Base-by-base conservation (phyloP, 2,329 filamentous ascomycete species). In the Apiospora malaysiana region DNA sequence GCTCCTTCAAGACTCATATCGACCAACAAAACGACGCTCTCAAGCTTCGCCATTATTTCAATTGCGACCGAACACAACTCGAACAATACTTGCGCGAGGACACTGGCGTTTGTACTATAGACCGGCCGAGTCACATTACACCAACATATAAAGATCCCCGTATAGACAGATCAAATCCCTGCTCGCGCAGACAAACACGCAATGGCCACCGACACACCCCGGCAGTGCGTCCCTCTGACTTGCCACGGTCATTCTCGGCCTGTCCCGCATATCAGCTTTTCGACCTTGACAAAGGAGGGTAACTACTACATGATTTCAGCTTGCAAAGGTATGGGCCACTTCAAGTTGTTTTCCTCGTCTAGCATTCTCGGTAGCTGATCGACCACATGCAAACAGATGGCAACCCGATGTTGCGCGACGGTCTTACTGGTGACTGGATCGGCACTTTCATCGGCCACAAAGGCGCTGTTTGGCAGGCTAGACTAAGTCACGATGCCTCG, bases 391-490 rank as follows among this genome's bases (percentile, higher is more conserved):
- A 72, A 71, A 70, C 81, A 95, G 96, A 99, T 86, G 95, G 95
- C 79, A 98, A 98, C 81, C 96, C 96, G 68, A 98, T 98, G 95
- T 92, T 99, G 76, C 93, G 96, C 75, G 94, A 98, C 84, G 96
- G 96, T 73, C 89, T 97, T 73, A 99, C 95, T 66, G 96, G 96
- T 71, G 95, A 98, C 82, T 98, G 95, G 93, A 98, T 98, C 76
- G 96, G 96, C 67, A 98, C 96, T 47, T 98, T 98, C 80, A 92
- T 99, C 77, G 96, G 96, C 51, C 96, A 99, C 85, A 98, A 99
- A 84, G 96, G 96, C 73, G 96, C 96, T 47, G 95, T 98, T 72
- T 99, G 96, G 94, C 95, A 98, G 84, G 94, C 95, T 69, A 90
- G 95, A 76, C 87, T 99, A 46, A 97, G 94, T 69, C 91, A 93